Base-by-base conservation (phyloP, 495 filamentous ascomycete genomes). In the Lasiosphaeriaceae sp. region DNA sequence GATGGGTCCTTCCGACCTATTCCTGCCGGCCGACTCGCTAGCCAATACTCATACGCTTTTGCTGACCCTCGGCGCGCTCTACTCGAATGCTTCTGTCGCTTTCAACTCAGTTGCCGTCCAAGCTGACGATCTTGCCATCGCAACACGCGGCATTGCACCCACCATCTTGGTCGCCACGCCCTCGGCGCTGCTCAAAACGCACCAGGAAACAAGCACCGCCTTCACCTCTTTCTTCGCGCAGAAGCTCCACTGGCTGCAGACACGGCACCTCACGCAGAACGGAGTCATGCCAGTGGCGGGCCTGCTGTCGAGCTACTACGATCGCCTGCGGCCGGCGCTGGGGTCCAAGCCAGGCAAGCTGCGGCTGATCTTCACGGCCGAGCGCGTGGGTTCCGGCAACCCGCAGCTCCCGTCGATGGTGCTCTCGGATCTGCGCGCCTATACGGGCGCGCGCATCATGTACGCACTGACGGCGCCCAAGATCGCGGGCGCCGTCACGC, bases 1-100 rank as follows among this genome's bases (percentile, higher is more conserved):
- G 37, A 77, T 96, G 55, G 81, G 70, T 11, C 75, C 85, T 4
- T 77, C 81, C 2, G 94, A 99, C 64, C 74, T 96, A 23, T 90
- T 99, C 67, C 81, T 97, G n/a, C 87, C 93, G 0, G 90, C 90
- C 39, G 90, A 93, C 58, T 86, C 88, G 2, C 84, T 97, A 21
- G 86, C 86, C 2, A 79, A 85, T 46, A 84, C 86, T 0, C 95
- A 96, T 71, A 80, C 90, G 2, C 81, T 97, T 16, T 82, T 85
- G 47, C 80, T 92, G 49, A 90, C 91, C 16, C 79, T 97, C 57
- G 85, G 86, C 21, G 92, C 93, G 0, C 81, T 99, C 5, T 92
- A 81, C 70, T 87, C 83, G 21, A 91, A 93, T 64, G 81, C 90
- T 35, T 91, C 91, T 0, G 77, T 97, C 19, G 94, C 92, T 23